A percentile compares a stretch with the other conserved stretches of the same genome.
phyloP scores from a whole-genome alignment of 805 yeast genomes.

The Kazachstania africana region DNA sequence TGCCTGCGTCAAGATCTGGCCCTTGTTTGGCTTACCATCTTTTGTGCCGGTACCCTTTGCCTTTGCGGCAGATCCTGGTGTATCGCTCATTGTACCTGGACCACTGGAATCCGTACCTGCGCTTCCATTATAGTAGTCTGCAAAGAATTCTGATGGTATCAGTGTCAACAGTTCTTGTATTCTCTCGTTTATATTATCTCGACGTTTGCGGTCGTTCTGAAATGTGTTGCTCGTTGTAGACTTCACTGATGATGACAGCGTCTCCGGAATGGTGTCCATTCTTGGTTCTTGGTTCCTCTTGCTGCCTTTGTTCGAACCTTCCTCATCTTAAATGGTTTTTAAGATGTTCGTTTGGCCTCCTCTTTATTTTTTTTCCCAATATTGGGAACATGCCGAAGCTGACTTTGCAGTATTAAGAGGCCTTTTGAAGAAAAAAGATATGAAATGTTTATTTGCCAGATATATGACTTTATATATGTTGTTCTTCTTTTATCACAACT shows the following conservation, averaged over 20 bases:
- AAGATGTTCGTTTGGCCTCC: too few species aligned
- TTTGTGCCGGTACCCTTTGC: conserved; percentile 52
- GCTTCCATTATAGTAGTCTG: conserved; percentile 21
- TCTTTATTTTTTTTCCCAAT: too few species aligned
- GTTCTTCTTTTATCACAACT: too few species aligned
- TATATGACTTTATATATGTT: too few species aligned
- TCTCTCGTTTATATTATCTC: conserved; percentile 47
- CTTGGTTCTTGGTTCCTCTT: too few species aligned
- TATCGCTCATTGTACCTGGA: conserved; percentile 1
- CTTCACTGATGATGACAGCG: conserved; percentile 12
- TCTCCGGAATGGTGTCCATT: conserved; percentile 10
- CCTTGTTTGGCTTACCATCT: conserved; percentile 78
- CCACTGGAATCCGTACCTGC: conserved; percentile 5
- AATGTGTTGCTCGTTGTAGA: conserved; percentile 13
- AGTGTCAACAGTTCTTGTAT: conserved; percentile 39
- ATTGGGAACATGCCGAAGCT: too few species aligned
- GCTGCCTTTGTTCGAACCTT: too few species aligned
- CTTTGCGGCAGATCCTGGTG: conserved; percentile 8
- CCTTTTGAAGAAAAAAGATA: too few species aligned
- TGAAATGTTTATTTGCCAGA: too few species aligned
- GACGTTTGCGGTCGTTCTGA: conserved; percentile 33
- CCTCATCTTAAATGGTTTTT: too few species aligned
- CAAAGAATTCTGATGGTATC: conserved; percentile 36
- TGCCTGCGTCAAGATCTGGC: conserved; percentile 64
- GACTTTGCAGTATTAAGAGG: too few species aligned